Conservation (phyloP, 148 eudicot genomes). For the Cornus suecica region DNA sequence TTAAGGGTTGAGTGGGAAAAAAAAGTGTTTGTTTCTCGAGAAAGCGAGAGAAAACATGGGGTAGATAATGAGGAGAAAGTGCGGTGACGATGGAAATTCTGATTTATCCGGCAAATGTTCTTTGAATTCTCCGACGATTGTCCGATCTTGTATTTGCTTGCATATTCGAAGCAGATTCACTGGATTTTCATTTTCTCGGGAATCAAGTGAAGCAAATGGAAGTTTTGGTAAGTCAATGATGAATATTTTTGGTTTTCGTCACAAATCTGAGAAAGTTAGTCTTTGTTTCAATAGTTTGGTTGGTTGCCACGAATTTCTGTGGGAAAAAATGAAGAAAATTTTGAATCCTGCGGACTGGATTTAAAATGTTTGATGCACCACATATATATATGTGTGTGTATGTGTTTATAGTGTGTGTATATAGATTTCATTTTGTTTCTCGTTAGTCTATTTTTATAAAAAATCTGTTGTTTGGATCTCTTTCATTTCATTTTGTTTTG, state of each 20-base stretch:
- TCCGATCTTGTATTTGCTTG: conserved; percentile 17
- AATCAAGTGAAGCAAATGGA: background rate
- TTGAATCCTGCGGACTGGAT: background rate
- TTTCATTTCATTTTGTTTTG: background rate
- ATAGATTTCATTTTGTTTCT: background rate
- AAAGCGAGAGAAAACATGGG: conserved; percentile 16
- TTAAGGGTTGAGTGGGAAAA: conserved; percentile 12
- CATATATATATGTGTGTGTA: too few relatives aligned
- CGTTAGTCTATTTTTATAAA: background rate
- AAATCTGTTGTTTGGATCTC: background rate
- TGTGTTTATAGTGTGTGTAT: too few relatives aligned
- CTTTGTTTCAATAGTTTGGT: background rate
- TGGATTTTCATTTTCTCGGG: background rate
- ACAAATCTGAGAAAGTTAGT: background rate
- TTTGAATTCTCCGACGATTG: conserved; percentile 17
- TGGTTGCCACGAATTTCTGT: background rate
- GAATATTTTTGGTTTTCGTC: background rate
- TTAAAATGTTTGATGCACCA: background rate
- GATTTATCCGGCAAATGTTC: conserved; percentile 8
- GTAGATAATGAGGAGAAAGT: conserved; percentile 23
- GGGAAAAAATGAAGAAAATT: background rate
- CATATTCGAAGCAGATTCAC: background rate
- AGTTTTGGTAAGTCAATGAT: conserved; percentile 2
- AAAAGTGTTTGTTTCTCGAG: conserved; percentile 1
- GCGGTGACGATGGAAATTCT: conserved; percentile 11